Evolutionary conservation across 441 rosid species (phyloP).

Genomic region (Cnidoscolus chayamansa): DNA sequence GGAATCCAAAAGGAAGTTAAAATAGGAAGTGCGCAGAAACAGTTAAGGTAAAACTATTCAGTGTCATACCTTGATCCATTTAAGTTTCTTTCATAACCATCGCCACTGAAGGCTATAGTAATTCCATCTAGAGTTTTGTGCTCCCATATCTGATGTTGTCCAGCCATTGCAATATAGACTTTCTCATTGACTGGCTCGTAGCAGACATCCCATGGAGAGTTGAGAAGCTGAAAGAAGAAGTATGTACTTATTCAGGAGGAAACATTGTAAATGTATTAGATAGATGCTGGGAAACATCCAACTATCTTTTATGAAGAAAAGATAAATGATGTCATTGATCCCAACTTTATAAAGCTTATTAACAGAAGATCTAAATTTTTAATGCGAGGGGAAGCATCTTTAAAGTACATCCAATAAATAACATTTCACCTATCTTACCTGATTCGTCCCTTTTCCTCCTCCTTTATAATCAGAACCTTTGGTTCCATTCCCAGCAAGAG

Average conservation of each 20-base stretch:
- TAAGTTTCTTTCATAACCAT: constrained; percentile 90
- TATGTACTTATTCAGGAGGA: constrained; percentile 10
- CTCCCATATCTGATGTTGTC: constrained; percentile 96
- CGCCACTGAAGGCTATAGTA: constrained; percentile 82
- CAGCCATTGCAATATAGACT: constrained; percentile 93
- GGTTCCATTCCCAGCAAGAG: constrained; percentile 94
- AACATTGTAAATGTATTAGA: not conserved
- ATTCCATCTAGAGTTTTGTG: constrained; percentile 62
- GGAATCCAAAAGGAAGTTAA: constrained; percentile 8
- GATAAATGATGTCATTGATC: not conserved
- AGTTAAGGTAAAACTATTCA: constrained; percentile 4
- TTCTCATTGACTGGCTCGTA: constrained; percentile 64
- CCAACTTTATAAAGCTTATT: constrained; percentile 12
- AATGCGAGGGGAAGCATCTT: constrained; percentile 14
- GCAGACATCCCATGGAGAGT: constrained; percentile 98
- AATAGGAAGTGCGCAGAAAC: constrained; percentile 3
- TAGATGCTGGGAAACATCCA: not conserved
- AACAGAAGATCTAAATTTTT: constrained; percentile 9
- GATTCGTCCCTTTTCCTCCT: constrained; percentile 66
- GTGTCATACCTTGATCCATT: constrained; percentile 74
- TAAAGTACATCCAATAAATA: constrained; percentile 1
- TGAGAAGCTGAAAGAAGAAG: constrained; percentile 61
- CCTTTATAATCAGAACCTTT: constrained; percentile 93
- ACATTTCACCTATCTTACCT: constrained; percentile 45
- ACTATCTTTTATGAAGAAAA: not conserved